A percentile compares a stretch with the other conserved stretches of the same genome.
These are phyloP conservation scores for Cyclospora cayetanensis DNA, from an alignment of 169 alveolate genomes.

Conservation along the genomic window DNA sequence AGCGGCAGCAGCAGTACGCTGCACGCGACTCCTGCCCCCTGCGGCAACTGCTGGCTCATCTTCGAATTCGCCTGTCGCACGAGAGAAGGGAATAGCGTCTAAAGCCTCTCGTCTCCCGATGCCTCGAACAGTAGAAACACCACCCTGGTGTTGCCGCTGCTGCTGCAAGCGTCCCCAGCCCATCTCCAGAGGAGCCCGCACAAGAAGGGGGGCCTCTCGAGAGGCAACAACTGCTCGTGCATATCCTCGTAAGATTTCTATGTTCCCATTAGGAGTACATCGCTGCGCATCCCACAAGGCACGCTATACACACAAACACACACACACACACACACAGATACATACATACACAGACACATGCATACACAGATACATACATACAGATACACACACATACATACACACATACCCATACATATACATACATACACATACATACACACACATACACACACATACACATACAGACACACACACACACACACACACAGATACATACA, in stretches of 20 bases:
- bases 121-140: background rate
- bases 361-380: background rate
- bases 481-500: background rate
- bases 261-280: background rate
- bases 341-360: background rate
- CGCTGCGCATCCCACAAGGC: constrained; percentile 1
- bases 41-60: background rate
- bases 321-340: too few relatives aligned
- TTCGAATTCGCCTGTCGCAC: background rate
- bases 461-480: background rate
- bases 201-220: constrained; percentile 8
- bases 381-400: too few relatives aligned
- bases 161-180: constrained; percentile 1
- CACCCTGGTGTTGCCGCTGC: background rate
- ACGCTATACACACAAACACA: background rate
- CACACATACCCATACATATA: background rate
- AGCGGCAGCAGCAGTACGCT: background rate
- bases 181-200: background rate
- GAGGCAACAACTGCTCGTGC: background rate
- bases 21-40: background rate
- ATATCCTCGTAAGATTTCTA: background rate
- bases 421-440: background rate
- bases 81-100: background rate
- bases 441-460: background rate
- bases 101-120: background rate